These are phyloP conservation scores for Favolaschia claudopus DNA, from an alignment of 768 basidiomycete genomes.

Conservation along the genomic window DNA sequence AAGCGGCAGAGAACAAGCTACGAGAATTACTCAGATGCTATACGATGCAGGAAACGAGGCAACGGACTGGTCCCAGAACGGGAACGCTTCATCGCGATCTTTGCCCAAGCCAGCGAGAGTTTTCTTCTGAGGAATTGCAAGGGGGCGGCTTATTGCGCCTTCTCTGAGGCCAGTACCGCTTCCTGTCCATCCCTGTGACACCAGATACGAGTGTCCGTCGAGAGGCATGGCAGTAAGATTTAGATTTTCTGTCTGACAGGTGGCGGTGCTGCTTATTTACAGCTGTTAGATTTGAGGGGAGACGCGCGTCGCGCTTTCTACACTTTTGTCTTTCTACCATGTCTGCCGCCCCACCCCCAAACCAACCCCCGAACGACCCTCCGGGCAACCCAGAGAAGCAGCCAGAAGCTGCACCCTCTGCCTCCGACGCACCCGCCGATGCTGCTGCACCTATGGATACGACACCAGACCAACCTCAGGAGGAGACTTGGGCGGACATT, in stretches of 20 bases:
- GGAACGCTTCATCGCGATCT: slow-evolving; percentile 93
- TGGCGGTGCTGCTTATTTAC: neutral
- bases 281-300: no score
- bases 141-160: slow-evolving; percentile 78
- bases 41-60: neutral
- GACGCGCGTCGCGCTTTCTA: slow-evolving; percentile 17
- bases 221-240: slow-evolving; percentile 61
- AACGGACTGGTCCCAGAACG: slow-evolving; percentile 97
- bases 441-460: slow-evolving; percentile 71
- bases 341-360: slow-evolving; percentile 68
- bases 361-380: slow-evolving; percentile 60
- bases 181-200: slow-evolving; percentile 88
- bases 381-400: slow-evolving; percentile 62
- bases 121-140: slow-evolving; percentile 85
- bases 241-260: neutral
- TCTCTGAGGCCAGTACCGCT: slow-evolving; percentile 85
- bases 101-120: slow-evolving; percentile 88
- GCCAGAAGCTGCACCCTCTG: slow-evolving; percentile 46
- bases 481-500: slow-evolving; percentile 91
- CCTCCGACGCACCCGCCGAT: slow-evolving; percentile 38
- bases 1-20: slow-evolving; percentile 84
- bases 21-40: neutral
- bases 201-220: slow-evolving; percentile 75
- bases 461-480: slow-evolving; percentile 69
- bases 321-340: slow-evolving; percentile 37